Evolutionary conservation across 179 eudicot species (phyloP), one percentile per base, ranked within the genome.

Genomic region (Drosera spatulata): DNA sequence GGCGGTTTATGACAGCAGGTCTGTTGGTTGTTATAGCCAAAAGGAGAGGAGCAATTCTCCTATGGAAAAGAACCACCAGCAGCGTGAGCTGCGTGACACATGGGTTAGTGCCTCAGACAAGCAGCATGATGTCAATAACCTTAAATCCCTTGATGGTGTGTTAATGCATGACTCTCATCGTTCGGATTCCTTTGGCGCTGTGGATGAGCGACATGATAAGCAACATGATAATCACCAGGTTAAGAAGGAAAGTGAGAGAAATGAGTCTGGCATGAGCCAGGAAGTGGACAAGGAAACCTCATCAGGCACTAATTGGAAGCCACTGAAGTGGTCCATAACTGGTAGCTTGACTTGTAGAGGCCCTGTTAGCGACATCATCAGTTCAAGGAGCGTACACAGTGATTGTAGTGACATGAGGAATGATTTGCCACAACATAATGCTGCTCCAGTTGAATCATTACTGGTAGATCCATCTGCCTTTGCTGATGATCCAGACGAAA

Each of bases 291-390:
- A 70, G 59, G 88, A 81, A 54, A 85, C 66, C 64, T 69, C 78
- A 6, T 57, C 71, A 62, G 88, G 79, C 39, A 74, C 74, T 39
- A 91, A 83, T 70, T 85, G 89, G 99, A 87, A 87, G 71, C 84
- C 96, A 59, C 70, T 75, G 50, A 87, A 85, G 68, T 91, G 99
- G 97, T 77, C 83, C 8, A 82, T 91, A 45, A 83, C 95, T 0
- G 95, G 86, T 58, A 90, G 96, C 64, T 64, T 85, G 74, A 77
- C 85, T 10, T 85, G 95, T 0, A 75, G 88, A 66, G 81, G 87
- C 12, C 80, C 87, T 66, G 71, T 82, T 59, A 86, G 86, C 64
- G 79, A 84, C 68, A 81, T 88, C 8, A 81, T 86, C 76, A 74
- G 84, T 67, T 75, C 94, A 13, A 93, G 91, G 76, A 81, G 86